A percentile compares a stretch with the other conserved stretches of the same genome.
Evolutionary conservation across 2,329 filamentous ascomycete species (phyloP).

Genomic region (Nothopassalora personata): DNA sequence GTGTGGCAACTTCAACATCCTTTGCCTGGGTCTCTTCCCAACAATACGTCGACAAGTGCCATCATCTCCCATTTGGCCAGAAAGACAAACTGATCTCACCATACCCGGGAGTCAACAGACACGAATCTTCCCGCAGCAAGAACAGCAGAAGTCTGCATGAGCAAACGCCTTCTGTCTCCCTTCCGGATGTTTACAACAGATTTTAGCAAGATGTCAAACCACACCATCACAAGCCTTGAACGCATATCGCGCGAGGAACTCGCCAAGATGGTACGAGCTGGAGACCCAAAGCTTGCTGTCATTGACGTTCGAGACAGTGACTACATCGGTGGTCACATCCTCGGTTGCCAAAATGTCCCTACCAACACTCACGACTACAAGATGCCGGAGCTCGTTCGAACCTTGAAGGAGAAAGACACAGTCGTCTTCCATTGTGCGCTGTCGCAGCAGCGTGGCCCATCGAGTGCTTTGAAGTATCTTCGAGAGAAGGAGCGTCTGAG

Average conservation of each 20-base stretch:
- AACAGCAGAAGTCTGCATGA: not conserved
- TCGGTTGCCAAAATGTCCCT: constrained; percentile 69
- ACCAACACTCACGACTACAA: constrained; percentile 65
- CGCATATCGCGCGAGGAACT: constrained; percentile 66
- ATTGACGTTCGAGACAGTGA: constrained; percentile 90
- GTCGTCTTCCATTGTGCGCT: constrained; percentile 94
- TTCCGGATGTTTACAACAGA: constrained; percentile 1
- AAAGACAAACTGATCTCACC: not conserved
- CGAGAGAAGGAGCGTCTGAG: constrained; percentile 59
- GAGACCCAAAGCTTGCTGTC: constrained; percentile 54
- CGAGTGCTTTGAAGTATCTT: constrained; percentile 74
- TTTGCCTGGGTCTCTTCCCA: not conserved
- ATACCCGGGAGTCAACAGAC: too few species aligned
- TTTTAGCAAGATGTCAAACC: constrained; percentile 42
- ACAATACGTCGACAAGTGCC: not conserved
- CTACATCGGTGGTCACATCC: constrained; percentile 86
- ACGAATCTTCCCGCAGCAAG: not conserved
- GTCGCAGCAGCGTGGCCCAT: constrained; percentile 83
- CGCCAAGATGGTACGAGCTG: constrained; percentile 51
- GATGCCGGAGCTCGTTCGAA: constrained; percentile 76
- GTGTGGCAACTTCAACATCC: not conserved
- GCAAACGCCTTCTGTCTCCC: not conserved
- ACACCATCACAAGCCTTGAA: constrained; percentile 58
- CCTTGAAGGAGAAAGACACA: constrained; percentile 67
- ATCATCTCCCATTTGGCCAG: not conserved